Conservation (phyloP, 208 protist species). For the Leishmania mexicana region DNA sequence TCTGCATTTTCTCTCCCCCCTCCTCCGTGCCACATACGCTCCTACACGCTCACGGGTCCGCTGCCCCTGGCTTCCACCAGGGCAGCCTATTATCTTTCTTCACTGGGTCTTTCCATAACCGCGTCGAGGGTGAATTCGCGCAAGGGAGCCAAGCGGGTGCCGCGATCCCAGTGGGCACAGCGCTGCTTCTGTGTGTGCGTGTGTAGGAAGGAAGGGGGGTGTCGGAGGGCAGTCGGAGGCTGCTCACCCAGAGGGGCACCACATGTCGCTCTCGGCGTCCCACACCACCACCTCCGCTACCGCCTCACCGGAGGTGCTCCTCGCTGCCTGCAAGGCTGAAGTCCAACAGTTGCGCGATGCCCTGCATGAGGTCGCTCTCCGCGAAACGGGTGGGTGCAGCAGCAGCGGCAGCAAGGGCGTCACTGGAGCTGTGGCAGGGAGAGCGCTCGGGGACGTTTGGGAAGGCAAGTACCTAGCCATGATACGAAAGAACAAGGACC, state of each 20-base stretch:
- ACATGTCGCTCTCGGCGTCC: constrained; percentile 2
- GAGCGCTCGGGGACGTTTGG: constrained; percentile 35
- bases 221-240: not conserved
- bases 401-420: not conserved
- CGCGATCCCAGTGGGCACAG: not conserved
- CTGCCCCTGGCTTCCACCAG: not conserved
- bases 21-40: not conserved
- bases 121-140: not conserved
- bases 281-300: constrained; percentile 1
- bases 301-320: constrained; percentile 10
- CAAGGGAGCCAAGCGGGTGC: not conserved
- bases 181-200: not conserved
- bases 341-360: constrained; percentile 36
- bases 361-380: constrained; percentile 21
- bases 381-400: constrained; percentile 4
- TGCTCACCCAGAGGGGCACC: not conserved
- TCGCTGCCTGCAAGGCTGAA: constrained; percentile 38
- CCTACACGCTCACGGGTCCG: not conserved
- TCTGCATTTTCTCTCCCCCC: not conserved
- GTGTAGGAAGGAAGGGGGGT: no score
- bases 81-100: not conserved
- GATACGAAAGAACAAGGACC: constrained; percentile 40
- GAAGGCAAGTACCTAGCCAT: constrained; percentile 73
- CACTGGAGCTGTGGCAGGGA: not conserved
- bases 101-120: not conserved